Base-by-base conservation (phyloP, 2,329 filamentous ascomycete species). In the Kalmusia sp. region DNA sequence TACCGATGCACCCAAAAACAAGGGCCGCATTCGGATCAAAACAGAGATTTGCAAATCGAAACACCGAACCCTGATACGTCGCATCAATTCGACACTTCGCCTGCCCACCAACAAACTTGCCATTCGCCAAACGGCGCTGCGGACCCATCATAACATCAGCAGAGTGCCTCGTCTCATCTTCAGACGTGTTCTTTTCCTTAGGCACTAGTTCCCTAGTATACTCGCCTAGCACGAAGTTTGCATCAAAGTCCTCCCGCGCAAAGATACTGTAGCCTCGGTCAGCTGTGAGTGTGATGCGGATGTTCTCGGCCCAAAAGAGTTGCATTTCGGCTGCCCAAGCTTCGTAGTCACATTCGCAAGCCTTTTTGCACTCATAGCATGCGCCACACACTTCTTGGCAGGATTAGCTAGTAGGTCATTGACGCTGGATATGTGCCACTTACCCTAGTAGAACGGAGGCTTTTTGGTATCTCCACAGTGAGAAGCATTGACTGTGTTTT, bases 11-110 rank as follows among this genome's bases (percentile, higher is more conserved):
- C 3, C 40, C 49, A 6, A 44, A n/a, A 1, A 39, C 1, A 14
- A 58, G n/a, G 2, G 4, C 7, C 9, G 40, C 44, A 28, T 55
- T 59, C 1, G 49, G 34, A 14, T 51, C 27, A 27, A 53, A 61
- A 6, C 49, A 55, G 22, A 57, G 56, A 17, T 57, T 59, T 6
- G 52, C 3, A 35, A 57, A 57, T 2, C 58, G 53, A n/a, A 41
- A 25, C 2, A 51, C 22, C 2, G 53, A 56, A 6, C 52, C 55
- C 11, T 22, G 49, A 8, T 15, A 14, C 1, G 15, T 38, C 1
- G 37, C 44, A 25, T 61, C 58, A 11, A 58, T 27, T 24, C 19
- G 4, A 14, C 43, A 48, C 3, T 38, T 12, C 5, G 31, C 17
- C n/a, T 43, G 37, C 5, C 35, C 40, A 5, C 24, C n/a, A 22